These are phyloP conservation scores for Blastocystis sp. DNA, from an alignment of 352 stramenopile genomes.

Conservation along the genomic window DNA sequence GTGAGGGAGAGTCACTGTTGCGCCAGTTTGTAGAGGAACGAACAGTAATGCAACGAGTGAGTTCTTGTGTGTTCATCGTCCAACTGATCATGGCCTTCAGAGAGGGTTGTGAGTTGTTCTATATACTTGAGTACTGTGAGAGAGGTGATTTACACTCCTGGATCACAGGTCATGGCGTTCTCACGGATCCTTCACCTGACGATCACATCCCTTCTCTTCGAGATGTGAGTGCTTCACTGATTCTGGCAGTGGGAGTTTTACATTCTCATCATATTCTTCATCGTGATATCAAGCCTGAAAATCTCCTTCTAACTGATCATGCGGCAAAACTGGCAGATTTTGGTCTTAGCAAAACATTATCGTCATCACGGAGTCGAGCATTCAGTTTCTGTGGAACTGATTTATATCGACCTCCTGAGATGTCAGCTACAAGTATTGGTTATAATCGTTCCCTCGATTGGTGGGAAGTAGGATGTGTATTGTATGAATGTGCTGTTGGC, in stretches of 20 bases:
- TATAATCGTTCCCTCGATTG: conserved; percentile 60
- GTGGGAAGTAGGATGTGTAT: conserved; percentile 62
- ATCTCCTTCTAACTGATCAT: conserved; percentile 13
- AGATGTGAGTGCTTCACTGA: background rate
- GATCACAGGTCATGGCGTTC: background rate
- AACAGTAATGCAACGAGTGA: conserved; percentile 57
- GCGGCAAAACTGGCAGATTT: conserved; percentile 63
- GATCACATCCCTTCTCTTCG: background rate
- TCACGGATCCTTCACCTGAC: background rate
- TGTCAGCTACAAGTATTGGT: background rate
- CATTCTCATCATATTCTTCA: conserved; percentile 52
- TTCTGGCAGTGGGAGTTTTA: conserved; percentile 25
- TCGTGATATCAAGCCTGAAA: conserved; percentile 67
- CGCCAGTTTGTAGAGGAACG: conserved; percentile 65
- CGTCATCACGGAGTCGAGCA: conserved; percentile 23
- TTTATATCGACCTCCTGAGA: conserved; percentile 64
- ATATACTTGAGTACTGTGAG: conserved; percentile 65
- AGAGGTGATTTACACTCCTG: conserved; percentile 10
- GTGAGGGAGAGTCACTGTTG: conserved; percentile 5
- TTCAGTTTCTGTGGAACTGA: conserved; percentile 67
- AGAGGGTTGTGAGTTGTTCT: conserved; percentile 23
- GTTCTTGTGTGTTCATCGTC: conserved; percentile 49
- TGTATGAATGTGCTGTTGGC: conserved; percentile 56
- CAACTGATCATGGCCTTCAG: conserved; percentile 49
- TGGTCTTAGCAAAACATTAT: conserved; percentile 58